Percentiles rank a stretch among this genome's conserved stretches.
These are phyloP conservation scores for Fomitiporia mediterranea DNA, from an alignment of 1,284 basidiomycete genomes.

Conservation along the genomic window DNA sequence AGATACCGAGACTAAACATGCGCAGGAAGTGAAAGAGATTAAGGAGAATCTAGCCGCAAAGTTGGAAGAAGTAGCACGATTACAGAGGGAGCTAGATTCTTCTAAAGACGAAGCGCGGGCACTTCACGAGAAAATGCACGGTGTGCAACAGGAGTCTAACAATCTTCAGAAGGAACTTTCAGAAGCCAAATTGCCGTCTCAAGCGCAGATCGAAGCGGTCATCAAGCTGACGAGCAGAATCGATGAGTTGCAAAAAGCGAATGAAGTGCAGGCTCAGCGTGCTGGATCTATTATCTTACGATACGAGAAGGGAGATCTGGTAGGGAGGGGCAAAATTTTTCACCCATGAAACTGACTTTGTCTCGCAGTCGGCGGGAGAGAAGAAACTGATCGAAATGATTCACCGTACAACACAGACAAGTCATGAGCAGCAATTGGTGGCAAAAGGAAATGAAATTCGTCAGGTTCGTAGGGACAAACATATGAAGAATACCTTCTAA, in stretches of 20 bases:
- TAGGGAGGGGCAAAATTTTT: slow-evolving; percentile 21
- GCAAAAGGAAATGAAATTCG: slow-evolving; percentile 37
- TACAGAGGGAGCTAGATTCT: not conserved
- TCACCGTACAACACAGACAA: slow-evolving; percentile 30
- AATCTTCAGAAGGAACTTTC: slow-evolving; percentile 7
- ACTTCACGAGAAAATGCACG: not conserved
- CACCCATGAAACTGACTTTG: not conserved
- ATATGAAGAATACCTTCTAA: not conserved
- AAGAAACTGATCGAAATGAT: slow-evolving; percentile 33
- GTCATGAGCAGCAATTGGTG: slow-evolving; percentile 34
- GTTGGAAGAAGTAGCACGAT: not conserved
- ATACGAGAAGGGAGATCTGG: slow-evolving; percentile 34
- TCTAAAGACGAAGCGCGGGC: not conserved
- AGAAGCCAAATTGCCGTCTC: slow-evolving; percentile 1
- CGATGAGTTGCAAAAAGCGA: slow-evolving; percentile 27
- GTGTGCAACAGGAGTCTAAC: slow-evolving; percentile 1
- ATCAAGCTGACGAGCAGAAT: slow-evolving; percentile 25
- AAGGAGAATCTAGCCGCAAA: not conserved
- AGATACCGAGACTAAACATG: not conserved
- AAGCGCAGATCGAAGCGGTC: slow-evolving; percentile 11
- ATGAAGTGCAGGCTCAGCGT: slow-evolving; percentile 25
- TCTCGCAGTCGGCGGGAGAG: slow-evolving; percentile 32
- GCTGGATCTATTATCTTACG: slow-evolving; percentile 32
- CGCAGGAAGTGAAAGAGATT: not conserved
- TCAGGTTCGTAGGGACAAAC: slow-evolving; percentile 24